Base-by-base conservation (phyloP, 2,329 filamentous ascomycete genomes). In the Lecanicillium sp. region DNA sequence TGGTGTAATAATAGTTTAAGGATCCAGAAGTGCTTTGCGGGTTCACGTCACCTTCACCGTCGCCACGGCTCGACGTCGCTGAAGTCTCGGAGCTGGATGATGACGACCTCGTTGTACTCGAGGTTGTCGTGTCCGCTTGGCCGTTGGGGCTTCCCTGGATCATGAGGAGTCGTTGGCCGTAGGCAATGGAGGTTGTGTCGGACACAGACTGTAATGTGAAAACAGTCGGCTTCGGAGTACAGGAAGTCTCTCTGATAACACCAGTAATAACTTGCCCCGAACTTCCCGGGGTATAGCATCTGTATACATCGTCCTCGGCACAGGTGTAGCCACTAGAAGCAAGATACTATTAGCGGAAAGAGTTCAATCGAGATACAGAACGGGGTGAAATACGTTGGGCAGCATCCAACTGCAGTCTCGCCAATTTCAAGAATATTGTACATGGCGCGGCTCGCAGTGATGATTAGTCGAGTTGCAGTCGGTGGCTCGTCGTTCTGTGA, bases 231-330 rank as follows among this genome's bases (percentile, higher is more conserved):
- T 19, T 11, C 9, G 33, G 30, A 2, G 24, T 36, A 24, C 42
- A 37, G 6, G 32, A 35, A 10, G 42, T 30, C 11, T 23, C 8
- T 29, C 42, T 30, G n/a, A 27, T 37, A 14, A 45, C n/a, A 6
- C 33, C 42, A 4, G 42, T 45, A 23, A 45, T 20, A 5, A 45
- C 21, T 27, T 45, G 33, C n/a, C 42, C 32, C 8, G 29, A 19
- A 12, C 17, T 46, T 3, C 35, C 35, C 23, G 43, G 35, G 4
- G 43, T 29, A 6, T 37, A 44, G 23, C 42, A 44, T 17, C 36
- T 44, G 15, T 44, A 37, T 5, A 37, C 14, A 21, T 39, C 43
- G 21, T 46, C 43, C 11, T 46, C 17, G 19, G 43, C 43, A 14
- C 43, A 38, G 14, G 33, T 21, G 20, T 46, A 46, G 23, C 43